phyloP scores from a whole-genome alignment of 1,284 basidiomycete genomes.

The Amylostereum areolatum region DNA sequence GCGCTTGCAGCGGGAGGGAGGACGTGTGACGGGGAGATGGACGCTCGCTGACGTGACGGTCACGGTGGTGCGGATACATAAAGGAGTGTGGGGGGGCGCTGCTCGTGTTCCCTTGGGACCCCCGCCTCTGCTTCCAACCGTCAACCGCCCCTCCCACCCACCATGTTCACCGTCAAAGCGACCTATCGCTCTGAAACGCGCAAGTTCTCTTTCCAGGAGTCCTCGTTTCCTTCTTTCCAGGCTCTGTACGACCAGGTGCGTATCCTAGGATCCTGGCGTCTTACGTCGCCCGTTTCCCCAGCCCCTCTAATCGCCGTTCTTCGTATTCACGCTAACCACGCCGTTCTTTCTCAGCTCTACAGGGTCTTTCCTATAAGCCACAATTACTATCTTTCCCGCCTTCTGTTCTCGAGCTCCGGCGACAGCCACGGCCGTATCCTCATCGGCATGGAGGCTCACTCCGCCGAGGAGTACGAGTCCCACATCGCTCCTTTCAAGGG shows the following conservation, averaged over 20 bases:
- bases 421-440: constrained; percentile 40
- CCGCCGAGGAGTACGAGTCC: constrained; percentile 48
- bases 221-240: constrained; percentile 36
- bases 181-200: constrained; percentile 47
- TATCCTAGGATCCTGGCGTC: neutral
- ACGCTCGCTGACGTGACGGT: no score
- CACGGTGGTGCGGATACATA: no score
- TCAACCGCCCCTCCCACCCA: constrained; percentile 16
- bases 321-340: constrained; percentile 9
- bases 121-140: constrained; percentile 11
- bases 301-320: neutral
- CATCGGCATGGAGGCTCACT: constrained; percentile 54
- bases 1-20: no score
- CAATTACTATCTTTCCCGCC: constrained; percentile 53
- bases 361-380: constrained; percentile 61
- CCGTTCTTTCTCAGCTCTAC: constrained; percentile 41
- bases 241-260: constrained; percentile 39
- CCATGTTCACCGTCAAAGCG: constrained; percentile 52
- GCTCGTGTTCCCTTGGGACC: neutral
- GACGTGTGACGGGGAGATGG: no score
- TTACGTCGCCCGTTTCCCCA: neutral
- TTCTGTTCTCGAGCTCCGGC: constrained; percentile 58
- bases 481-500: constrained; percentile 43
- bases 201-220: constrained; percentile 36
- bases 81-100: no score